These are phyloP conservation scores for Macroventuria anomochaeta DNA, from an alignment of 2,329 filamentous ascomycete species.

Conservation along the genomic window DNA sequence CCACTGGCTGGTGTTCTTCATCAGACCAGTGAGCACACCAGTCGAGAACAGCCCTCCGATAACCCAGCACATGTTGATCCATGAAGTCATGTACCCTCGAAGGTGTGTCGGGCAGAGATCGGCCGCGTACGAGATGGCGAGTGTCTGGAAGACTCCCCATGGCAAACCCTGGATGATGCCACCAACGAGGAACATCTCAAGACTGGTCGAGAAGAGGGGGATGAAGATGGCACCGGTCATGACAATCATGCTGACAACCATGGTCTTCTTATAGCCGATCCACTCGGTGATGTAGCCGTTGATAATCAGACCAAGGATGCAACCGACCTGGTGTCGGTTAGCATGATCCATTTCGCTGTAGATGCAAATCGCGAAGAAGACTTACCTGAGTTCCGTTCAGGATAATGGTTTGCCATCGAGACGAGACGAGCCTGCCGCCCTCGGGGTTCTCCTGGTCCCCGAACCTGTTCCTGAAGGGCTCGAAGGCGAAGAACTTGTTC, in stretches of 20 bases:
- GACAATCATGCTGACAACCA: conserved; percentile 33
- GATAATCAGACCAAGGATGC: conserved; percentile 51
- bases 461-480: conserved; percentile 50
- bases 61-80: conserved; percentile 76
- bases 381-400: conserved; percentile 52
- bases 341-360: background rate
- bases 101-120: conserved; percentile 72
- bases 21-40: conserved; percentile 70
- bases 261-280: conserved; percentile 47
- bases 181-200: conserved; percentile 66
- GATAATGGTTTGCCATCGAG: conserved; percentile 53
- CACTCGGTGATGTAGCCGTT: conserved; percentile 53
- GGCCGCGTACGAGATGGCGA: conserved; percentile 33
- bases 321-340: conserved; percentile 44
- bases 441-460: conserved; percentile 45
- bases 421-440: conserved; percentile 47
- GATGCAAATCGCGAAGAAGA: background rate
- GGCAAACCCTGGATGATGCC: conserved; percentile 56
- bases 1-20: conserved; percentile 68
- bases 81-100: conserved; percentile 62
- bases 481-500: conserved; percentile 72
- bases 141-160: conserved; percentile 52
- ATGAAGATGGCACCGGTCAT: conserved; percentile 35
- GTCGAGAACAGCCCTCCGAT: conserved; percentile 71
- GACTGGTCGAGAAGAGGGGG: conserved; percentile 33